These are phyloP conservation scores for Aristolochia californica DNA, from an alignment of 164 flowering plant genomes.

Conservation along the genomic window DNA sequence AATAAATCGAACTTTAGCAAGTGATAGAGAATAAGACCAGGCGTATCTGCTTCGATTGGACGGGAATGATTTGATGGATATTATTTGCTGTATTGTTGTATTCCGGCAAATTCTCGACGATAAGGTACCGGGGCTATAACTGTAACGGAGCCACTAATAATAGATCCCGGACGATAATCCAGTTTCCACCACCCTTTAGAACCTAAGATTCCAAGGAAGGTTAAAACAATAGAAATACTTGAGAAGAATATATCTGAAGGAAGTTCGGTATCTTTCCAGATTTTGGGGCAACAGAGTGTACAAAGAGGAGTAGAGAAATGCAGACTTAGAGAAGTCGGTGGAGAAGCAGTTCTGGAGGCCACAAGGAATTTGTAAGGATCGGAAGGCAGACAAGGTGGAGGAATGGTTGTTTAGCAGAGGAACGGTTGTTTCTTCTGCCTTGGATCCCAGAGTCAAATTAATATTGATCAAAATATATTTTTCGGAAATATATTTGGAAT, in stretches of 20 bases:
- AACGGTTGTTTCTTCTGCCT: too few species aligned
- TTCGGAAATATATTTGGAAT: too few species aligned
- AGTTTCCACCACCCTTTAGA: slow-evolving; percentile 14
- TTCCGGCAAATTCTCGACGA: slow-evolving; percentile 79
- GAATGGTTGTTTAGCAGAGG: too few species aligned
- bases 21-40: slow-evolving; percentile 58
- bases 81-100: slow-evolving; percentile 20
- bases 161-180: slow-evolving; percentile 49
- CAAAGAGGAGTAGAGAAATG: slow-evolving; percentile 44
- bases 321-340: slow-evolving; percentile 21
- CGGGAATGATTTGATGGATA: slow-evolving; percentile 9
- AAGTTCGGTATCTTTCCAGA: slow-evolving; percentile 29
- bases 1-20: slow-evolving; percentile 83
- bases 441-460: too few species aligned
- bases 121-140: slow-evolving; percentile 41
- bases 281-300: slow-evolving; percentile 32
- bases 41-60: slow-evolving; percentile 41
- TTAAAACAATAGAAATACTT: slow-evolving; percentile 19
- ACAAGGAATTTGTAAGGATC: slow-evolving; percentile 40
- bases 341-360: slow-evolving; percentile 39
- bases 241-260: neutral
- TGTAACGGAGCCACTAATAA: slow-evolving; percentile 59
- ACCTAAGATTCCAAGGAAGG: slow-evolving; percentile 13
- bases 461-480: too few species aligned
- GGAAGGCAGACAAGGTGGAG: slow-evolving; percentile 46